phyloP scores from a whole-genome alignment of 2,329 filamentous ascomycete genomes.

The Phaeophleospora eucalypticola region DNA sequence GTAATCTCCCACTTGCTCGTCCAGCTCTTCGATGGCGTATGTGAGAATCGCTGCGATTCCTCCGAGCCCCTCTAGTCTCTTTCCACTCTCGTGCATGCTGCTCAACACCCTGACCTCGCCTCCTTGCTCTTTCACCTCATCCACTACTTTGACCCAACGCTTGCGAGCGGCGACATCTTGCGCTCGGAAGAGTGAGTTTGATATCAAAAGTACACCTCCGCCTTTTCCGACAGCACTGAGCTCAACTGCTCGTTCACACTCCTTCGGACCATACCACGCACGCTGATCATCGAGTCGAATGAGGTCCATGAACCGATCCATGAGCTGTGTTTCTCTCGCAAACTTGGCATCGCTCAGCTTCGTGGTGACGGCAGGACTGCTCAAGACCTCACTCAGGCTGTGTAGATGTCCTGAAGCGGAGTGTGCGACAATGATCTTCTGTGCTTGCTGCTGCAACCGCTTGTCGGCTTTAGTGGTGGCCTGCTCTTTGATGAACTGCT shows the following conservation, averaged over 20 bases:
- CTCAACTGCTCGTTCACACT: conserved; percentile 76
- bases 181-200: conserved; percentile 80
- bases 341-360: conserved; percentile 85
- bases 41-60: conserved; percentile 87
- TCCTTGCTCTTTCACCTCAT: conserved; percentile 76
- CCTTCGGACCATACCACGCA: conserved; percentile 82
- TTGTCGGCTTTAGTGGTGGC: conserved; percentile 69
- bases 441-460: conserved; percentile 58
- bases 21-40: conserved; percentile 82
- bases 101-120: conserved; percentile 87
- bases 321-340: conserved; percentile 72
- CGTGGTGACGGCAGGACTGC: conserved; percentile 70
- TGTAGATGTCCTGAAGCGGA: conserved; percentile 82
- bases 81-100: conserved; percentile 89
- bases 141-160: conserved; percentile 79
- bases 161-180: conserved; percentile 72
- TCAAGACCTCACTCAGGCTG: conserved; percentile 80
- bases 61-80: conserved; percentile 75
- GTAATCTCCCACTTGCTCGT: conserved; percentile 47
- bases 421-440: conserved; percentile 70
- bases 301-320: conserved; percentile 77
- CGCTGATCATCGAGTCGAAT: conserved; percentile 80
- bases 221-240: conserved; percentile 85
- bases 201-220: conserved; percentile 80
- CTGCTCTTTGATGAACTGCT: conserved; percentile 62